A percentile compares a stretch with the other conserved stretches of the same genome.
phyloP scores from a whole-genome alignment of 2,329 filamentous ascomycete species.

The Fusarium mexicanum region DNA sequence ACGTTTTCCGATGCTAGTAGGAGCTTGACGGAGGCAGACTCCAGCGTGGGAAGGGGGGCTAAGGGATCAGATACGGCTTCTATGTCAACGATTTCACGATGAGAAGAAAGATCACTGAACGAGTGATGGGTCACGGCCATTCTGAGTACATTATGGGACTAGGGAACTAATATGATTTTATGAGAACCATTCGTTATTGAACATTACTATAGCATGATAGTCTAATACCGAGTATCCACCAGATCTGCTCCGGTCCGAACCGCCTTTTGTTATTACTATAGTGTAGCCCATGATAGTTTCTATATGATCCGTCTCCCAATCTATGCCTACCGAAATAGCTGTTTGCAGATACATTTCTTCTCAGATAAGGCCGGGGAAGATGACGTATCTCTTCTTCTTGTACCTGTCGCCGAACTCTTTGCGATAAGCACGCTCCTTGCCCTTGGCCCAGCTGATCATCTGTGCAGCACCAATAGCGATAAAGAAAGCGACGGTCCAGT shows the following conservation, averaged over 20 bases:
- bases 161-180: background rate
- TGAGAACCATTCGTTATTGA: background rate
- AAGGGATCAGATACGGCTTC: slow-evolving; percentile 54
- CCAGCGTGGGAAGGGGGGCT: slow-evolving; percentile 46
- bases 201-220: background rate
- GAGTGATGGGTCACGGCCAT: slow-evolving; percentile 1
- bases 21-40: slow-evolving; percentile 51
- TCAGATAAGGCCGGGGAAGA: slow-evolving; percentile 82
- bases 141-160: background rate
- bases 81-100: slow-evolving; percentile 46
- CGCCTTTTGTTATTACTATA: background rate
- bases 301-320: background rate
- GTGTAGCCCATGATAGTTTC: background rate
- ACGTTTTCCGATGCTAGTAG: slow-evolving; percentile 51
- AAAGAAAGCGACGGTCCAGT: slow-evolving; percentile 81
- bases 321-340: background rate
- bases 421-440: slow-evolving; percentile 91
- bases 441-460: slow-evolving; percentile 89
- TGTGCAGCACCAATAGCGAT: slow-evolving; percentile 75
- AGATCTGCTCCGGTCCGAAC: background rate
- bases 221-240: slow-evolving; percentile 3
- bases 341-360: background rate
- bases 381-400: slow-evolving; percentile 89
- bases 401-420: slow-evolving; percentile 93
- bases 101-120: background rate